Evolutionary conservation across 2,329 filamentous ascomycete species (phyloP), one percentile per base, ranked within the genome.

Genomic region (Aspergillus neoniger): DNA sequence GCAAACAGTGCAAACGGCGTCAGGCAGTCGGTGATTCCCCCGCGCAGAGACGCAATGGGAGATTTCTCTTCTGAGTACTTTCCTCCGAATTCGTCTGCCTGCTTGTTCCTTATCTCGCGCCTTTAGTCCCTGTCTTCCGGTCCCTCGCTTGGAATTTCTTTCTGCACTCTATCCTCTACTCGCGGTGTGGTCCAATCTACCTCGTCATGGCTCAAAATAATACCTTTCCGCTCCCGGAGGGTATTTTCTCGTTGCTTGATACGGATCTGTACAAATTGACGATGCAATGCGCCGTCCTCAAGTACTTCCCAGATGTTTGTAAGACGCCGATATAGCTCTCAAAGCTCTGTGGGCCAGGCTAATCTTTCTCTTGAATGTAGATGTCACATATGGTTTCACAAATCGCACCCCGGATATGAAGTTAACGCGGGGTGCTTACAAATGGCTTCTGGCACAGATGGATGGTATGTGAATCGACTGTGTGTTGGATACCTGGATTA

Each of bases 261-360:
- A 94, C 90, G 15, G 87, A 90, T 75, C 78, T 99, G 63, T 99
- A 97, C 85, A 99, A 99, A 79, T 80, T 99, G 77, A 99, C 95
- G 19, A 99, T 99, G 95, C 95, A 99, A 88, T 96, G 91, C 74
- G 92, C 92, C 63, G 89, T 98, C 66, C 85, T 96, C 68, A 96
- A 96, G 77, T 96, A 93, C 81, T 98, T 96, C 77, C 89, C 89
- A 36, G 83, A 93, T 60, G 80, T 82, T 60, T 67, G 80, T 82
- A 67, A 72, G 78, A 73, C 44, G 15, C 23, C 15, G n/a, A 0
- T 14, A 1, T n/a, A 19, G 2, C 21, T 21, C 23, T 9, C 23
- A 2, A 32, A 21, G 12, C 10, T n/a, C 25, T n/a, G 23, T 1
- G n/a, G 32, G 10, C 12, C 5, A 17, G 23, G 23, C 62, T 63